phyloP scores from a whole-genome alignment of 345 rosid genomes.

The Anacardium occidentale region DNA sequence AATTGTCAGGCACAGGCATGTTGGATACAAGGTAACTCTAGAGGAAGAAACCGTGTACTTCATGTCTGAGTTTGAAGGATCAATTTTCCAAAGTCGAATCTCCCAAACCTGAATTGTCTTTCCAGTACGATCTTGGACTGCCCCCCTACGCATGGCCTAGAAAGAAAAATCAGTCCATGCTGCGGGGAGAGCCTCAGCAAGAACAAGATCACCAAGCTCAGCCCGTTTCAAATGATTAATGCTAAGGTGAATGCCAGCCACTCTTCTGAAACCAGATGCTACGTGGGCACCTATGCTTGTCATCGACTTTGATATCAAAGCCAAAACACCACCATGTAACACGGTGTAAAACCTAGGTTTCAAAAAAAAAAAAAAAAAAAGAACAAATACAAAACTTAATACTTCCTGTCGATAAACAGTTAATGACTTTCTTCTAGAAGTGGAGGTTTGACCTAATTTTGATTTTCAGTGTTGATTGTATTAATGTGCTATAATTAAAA shows the following conservation, averaged over 20 bases:
- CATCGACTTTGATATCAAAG: slow-evolving; percentile 77
- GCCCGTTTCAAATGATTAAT: slow-evolving; percentile 79
- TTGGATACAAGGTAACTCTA: slow-evolving; percentile 70
- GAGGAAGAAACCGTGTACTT: slow-evolving; percentile 55
- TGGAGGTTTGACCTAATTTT: too few relatives aligned
- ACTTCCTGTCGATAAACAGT: too few relatives aligned
- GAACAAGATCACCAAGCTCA: slow-evolving; percentile 64
- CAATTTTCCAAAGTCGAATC: slow-evolving; percentile 60
- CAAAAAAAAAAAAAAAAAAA: too few relatives aligned
- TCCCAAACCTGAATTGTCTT: slow-evolving; percentile 95
- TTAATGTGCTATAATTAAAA: too few relatives aligned
- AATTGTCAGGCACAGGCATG: slow-evolving; percentile 68
- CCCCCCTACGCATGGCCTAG: too few relatives aligned
- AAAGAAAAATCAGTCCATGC: too few relatives aligned
- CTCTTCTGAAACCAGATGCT: slow-evolving; percentile 68
- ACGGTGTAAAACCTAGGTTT: too few relatives aligned
- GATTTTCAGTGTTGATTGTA: too few relatives aligned
- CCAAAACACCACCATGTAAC: slow-evolving; percentile 92
- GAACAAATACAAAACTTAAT: too few relatives aligned
- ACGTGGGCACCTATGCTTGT: slow-evolving; percentile 94
- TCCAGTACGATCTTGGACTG: too few relatives aligned
- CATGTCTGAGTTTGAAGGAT: slow-evolving; percentile 35
- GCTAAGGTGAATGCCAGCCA: slow-evolving; percentile 86
- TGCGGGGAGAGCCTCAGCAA: slow-evolving; percentile 70
- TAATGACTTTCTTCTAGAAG: too few relatives aligned